phyloP scores from a whole-genome alignment of 1,284 basidiomycete genomes.

The Retiboletus fuscus region DNA sequence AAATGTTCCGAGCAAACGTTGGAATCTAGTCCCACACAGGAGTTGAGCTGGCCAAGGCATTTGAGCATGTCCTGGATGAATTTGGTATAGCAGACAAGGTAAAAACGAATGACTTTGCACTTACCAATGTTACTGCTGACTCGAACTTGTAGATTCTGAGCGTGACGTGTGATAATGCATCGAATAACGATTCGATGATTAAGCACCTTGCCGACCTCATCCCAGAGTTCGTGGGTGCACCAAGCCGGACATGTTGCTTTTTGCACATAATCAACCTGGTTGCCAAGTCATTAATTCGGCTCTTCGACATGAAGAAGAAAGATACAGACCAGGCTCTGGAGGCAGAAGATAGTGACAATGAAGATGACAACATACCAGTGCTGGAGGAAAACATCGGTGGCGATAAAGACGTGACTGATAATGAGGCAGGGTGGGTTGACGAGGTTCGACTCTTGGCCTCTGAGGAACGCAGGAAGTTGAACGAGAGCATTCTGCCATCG shows the following conservation, averaged over 20 bases:
- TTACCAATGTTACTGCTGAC: no score
- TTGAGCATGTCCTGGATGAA: not conserved
- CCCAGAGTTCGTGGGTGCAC: not conserved
- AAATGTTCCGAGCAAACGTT: no score
- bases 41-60: not conserved
- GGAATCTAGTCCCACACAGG: slow-evolving; percentile 4
- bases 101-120: not conserved
- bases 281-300: not conserved
- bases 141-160: no score
- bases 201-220: not conserved
- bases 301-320: slow-evolving; percentile 7
- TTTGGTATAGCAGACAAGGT: slow-evolving; percentile 2
- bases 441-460: not conserved
- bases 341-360: not conserved
- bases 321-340: not conserved
- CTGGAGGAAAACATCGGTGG: not conserved
- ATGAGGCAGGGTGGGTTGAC: not conserved
- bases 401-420: not conserved
- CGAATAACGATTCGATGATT: slow-evolving; percentile 7
- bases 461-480: not conserved
- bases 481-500: not conserved
- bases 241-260: not conserved
- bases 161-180: no score
- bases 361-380: not conserved
- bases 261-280: slow-evolving; percentile 9